Evolutionary conservation across 768 basidiomycete species (phyloP).

Genomic region (Boletellus sp.): DNA sequence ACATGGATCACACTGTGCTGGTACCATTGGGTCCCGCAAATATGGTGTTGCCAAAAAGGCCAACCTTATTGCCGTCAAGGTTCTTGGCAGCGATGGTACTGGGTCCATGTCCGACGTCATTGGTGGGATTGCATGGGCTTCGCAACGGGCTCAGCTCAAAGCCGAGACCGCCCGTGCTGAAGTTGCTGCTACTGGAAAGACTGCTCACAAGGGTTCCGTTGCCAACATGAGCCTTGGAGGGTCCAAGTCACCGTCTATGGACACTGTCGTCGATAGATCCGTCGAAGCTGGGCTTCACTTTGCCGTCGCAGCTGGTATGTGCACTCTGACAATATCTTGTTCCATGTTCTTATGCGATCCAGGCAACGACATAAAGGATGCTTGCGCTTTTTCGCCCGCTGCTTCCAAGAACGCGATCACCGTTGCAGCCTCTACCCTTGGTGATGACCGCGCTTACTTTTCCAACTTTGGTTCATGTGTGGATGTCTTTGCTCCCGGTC

Average conservation of each 20-base stretch:
- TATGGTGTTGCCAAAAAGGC: conserved; percentile 97
- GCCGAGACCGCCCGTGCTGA: conserved; percentile 62
- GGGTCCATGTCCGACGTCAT: conserved; percentile 96
- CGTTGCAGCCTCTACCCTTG: conserved; percentile 86
- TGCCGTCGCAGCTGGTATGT: conserved; percentile 89
- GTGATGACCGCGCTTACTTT: conserved; percentile 83
- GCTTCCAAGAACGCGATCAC: conserved; percentile 86
- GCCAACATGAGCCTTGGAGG: conserved; percentile 98
- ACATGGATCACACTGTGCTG: conserved; percentile 93
- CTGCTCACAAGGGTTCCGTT: conserved; percentile 88
- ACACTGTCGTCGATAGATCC: conserved; percentile 81
- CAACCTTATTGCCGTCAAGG: conserved; percentile 86
- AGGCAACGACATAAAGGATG: conserved; percentile 84
- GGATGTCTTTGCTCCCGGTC: conserved; percentile 87
- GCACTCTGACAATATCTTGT: background rate
- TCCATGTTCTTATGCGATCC: background rate
- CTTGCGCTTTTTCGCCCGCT: conserved; percentile 92
- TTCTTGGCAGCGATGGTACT: conserved; percentile 89
- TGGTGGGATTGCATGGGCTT: conserved; percentile 82
- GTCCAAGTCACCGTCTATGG: conserved; percentile 82
- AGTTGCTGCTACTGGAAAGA: conserved; percentile 67
- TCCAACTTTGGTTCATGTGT: conserved; percentile 91
- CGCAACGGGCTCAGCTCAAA: conserved; percentile 47
- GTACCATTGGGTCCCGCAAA: conserved; percentile 89
- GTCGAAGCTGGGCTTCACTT: conserved; percentile 87